Percentiles rank a stretch among this genome's conserved stretches.
Evolutionary conservation across 495 filamentous ascomycete genomes (phyloP).

Genomic region (Hypoxylon fragiforme): DNA sequence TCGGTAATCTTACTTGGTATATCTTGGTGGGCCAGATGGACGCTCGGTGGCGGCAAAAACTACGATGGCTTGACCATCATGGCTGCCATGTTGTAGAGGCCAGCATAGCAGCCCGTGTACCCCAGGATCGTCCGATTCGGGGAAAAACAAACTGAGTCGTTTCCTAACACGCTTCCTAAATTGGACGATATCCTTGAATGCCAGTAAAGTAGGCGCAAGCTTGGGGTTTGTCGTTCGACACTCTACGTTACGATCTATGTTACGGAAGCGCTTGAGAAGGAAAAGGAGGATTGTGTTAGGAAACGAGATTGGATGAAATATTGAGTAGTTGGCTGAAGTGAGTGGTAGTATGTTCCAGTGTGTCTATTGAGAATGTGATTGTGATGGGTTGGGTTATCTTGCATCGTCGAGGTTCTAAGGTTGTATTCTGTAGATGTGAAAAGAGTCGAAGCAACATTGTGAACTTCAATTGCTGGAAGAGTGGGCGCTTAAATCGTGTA

Average conservation of each 20-base stretch:
- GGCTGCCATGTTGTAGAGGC: conserved; percentile 2
- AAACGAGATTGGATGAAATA: conserved; percentile 4
- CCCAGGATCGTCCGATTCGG: neutral
- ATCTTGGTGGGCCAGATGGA: conserved; percentile 12
- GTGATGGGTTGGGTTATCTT: conserved; percentile 13
- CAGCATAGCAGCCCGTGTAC: neutral
- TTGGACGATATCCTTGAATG: too few relatives aligned
- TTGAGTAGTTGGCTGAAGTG: too few relatives aligned
- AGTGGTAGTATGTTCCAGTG: too few relatives aligned
- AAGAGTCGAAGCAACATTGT: conserved; percentile 3
- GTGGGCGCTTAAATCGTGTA: neutral
- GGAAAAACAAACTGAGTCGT: neutral
- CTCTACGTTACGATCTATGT: too few relatives aligned
- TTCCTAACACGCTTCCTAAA: too few relatives aligned
- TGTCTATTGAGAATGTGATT: conserved; percentile 14
- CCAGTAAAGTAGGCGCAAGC: too few relatives aligned
- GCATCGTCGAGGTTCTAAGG: too few relatives aligned
- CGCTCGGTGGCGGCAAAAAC: conserved; percentile 27
- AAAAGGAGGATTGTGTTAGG: too few relatives aligned
- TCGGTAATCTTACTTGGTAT: conserved; percentile 29
- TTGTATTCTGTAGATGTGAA: conserved; percentile 25
- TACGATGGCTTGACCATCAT: conserved; percentile 7
- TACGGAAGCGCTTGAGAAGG: conserved; percentile 13
- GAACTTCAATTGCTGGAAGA: neutral
- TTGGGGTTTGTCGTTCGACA: too few relatives aligned